phyloP scores from a whole-genome alignment of 2,329 filamentous ascomycete species.

The Alternaria dauci region DNA sequence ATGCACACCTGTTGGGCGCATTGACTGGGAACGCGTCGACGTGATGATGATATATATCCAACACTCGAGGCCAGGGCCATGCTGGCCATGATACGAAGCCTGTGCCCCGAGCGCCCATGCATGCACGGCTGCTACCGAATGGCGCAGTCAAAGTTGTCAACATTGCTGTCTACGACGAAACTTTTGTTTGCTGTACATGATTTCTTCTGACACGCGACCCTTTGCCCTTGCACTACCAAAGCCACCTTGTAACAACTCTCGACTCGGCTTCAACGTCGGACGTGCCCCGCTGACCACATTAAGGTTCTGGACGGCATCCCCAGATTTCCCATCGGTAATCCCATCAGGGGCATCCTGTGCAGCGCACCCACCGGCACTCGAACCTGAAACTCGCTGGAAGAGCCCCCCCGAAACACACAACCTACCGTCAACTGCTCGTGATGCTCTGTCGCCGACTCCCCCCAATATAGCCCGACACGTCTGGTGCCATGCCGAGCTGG shows the following conservation, averaged over 20 bases:
- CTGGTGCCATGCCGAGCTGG: conserved; percentile 69
- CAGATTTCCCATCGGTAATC: conserved; percentile 18
- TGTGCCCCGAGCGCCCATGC: conserved; percentile 23
- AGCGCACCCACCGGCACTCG: conserved; percentile 9
- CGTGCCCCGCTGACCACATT: conserved; percentile 20
- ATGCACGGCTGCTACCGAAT: conserved; percentile 26
- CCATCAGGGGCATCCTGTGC: conserved; percentile 27
- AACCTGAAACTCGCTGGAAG: conserved; percentile 10
- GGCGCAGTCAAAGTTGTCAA: conserved; percentile 9
- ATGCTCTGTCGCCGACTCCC: conserved; percentile 41
- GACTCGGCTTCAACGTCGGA: conserved; percentile 4
- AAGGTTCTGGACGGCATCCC: conserved; percentile 16
- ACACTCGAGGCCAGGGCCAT: conserved; percentile 14
- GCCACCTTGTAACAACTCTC: conserved; percentile 1
- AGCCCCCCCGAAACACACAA: neutral
- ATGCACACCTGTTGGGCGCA: conserved; percentile 4
- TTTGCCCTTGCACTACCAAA: conserved; percentile 1
- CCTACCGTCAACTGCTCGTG: conserved; percentile 31
- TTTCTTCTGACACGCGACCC: conserved; percentile 6
- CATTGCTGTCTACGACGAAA: conserved; percentile 8
- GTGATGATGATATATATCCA: conserved; percentile 11
- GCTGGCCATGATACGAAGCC: conserved; percentile 19
- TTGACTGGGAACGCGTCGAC: conserved; percentile 5
- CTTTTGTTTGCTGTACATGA: conserved; percentile 14
- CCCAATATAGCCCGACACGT: conserved; percentile 41